These are phyloP conservation scores for Metschnikowia koreensis DNA, from an alignment of 805 yeast genomes.

Conservation along the genomic window DNA sequence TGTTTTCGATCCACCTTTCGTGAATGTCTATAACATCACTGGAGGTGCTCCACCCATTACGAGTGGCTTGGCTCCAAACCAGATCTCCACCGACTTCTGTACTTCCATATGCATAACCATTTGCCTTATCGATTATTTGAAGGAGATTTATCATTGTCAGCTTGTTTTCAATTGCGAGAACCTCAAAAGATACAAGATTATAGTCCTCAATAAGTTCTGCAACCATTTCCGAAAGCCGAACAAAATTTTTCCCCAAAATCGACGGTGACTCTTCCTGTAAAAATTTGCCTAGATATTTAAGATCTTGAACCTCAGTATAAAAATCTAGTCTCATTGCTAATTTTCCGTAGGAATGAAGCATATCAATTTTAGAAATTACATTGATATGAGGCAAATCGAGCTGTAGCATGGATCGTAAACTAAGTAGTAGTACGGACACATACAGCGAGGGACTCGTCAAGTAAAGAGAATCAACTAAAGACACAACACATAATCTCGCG, in stretches of 20 bases:
- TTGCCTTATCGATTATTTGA: slow-evolving; percentile 80
- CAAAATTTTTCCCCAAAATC: slow-evolving; percentile 57
- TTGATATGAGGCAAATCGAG: slow-evolving; percentile 90
- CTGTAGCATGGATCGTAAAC: slow-evolving; percentile 89
- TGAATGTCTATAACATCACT: slow-evolving; percentile 67
- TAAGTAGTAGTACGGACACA: slow-evolving; percentile 72
- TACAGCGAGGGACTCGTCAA: slow-evolving; percentile 87
- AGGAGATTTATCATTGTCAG: slow-evolving; percentile 84
- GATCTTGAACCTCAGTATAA: slow-evolving; percentile 90
- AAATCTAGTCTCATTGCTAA: slow-evolving; percentile 80
- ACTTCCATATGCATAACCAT: slow-evolving; percentile 89
- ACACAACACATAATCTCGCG: slow-evolving; percentile 78
- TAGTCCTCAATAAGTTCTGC: slow-evolving; percentile 86
- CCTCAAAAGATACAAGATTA: slow-evolving; percentile 84
- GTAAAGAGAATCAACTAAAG: slow-evolving; percentile 78
- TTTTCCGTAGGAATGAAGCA: slow-evolving; percentile 71
- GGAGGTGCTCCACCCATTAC: slow-evolving; percentile 64
- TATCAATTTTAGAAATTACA: slow-evolving; percentile 88
- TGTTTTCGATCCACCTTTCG: slow-evolving; percentile 92
- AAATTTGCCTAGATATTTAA: slow-evolving; percentile 62
- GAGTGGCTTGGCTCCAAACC: slow-evolving; percentile 93
- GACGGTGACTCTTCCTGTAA: slow-evolving; percentile 72
- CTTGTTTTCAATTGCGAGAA: slow-evolving; percentile 87
- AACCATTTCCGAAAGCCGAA: slow-evolving; percentile 68
- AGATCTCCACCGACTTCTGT: slow-evolving; percentile 97